A percentile compares a stretch with the other conserved stretches of the same genome.
phyloP scores from a whole-genome alignment of 495 filamentous ascomycete species.

The Penicillium paxilli region DNA sequence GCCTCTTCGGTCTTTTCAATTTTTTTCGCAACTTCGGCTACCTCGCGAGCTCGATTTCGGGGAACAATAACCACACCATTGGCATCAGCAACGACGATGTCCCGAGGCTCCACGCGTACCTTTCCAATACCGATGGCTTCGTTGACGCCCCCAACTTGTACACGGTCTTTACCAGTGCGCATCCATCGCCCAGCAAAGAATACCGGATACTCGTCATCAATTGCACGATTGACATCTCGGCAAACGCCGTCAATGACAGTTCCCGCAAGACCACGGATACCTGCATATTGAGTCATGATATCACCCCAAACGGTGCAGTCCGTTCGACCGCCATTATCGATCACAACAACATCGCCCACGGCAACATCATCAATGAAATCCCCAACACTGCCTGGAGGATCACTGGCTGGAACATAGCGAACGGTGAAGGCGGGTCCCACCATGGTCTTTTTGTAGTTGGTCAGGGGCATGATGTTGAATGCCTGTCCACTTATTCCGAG shows the following conservation, averaged over 20 bases:
- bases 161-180: constrained; percentile 22
- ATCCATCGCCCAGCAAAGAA: constrained; percentile 21
- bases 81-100: constrained; percentile 24
- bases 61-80: constrained; percentile 24
- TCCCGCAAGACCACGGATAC: constrained; percentile 17
- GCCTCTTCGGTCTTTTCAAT: constrained; percentile 12
- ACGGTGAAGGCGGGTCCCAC: constrained; percentile 24
- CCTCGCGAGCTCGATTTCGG: constrained; percentile 18
- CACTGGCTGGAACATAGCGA: constrained; percentile 22
- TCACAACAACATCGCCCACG: constrained; percentile 18
- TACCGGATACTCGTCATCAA: constrained; percentile 18
- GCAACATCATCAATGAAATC: constrained; percentile 26
- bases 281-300: constrained; percentile 26
- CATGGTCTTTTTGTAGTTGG: constrained; percentile 17
- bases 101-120: constrained; percentile 17
- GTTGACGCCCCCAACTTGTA: constrained; percentile 18
- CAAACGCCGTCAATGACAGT: constrained; percentile 24
- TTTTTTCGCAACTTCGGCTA: constrained; percentile 11
- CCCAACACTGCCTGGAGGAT: constrained; percentile 20
- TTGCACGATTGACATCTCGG: constrained; percentile 20
- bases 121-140: constrained; percentile 19
- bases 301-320: constrained; percentile 26
- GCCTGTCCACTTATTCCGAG: constrained; percentile 21
- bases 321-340: constrained; percentile 22
- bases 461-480: constrained; percentile 19